Base-by-base conservation (phyloP, 495 filamentous ascomycete genomes). In the Parachaetomium inaequale region DNA sequence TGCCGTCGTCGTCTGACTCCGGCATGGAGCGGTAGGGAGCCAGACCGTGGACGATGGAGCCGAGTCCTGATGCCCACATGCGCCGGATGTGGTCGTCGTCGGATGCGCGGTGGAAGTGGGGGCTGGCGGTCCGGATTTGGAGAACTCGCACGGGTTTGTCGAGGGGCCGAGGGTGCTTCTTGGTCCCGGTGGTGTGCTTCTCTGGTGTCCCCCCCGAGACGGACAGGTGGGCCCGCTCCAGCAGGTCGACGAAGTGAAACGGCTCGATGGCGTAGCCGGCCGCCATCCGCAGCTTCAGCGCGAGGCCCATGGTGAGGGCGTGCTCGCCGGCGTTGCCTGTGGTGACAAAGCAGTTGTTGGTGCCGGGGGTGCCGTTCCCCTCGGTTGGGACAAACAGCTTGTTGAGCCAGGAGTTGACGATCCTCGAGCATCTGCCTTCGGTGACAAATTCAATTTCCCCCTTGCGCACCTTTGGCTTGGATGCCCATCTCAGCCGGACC, bases 281-380 rank as follows among this genome's bases (percentile, higher is more conserved):
- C 4, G 70, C 72, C 55, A 65, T 23, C 26, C 63, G 34, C 47
- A 70, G 47, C 58, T 64, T 71, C 12, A 67, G 32, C 0, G 66
- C 72, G 40, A 74, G 32, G 11, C 32, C 52, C 68, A 74, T 69
- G 19, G 68, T 69, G 68, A 74, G 69, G 54, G 70, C 70, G 55
- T 74, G 72, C 43, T 74, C 72, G 25, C 72, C 72, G 4, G 72
- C 70, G 49, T 74, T 74, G 19, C 68, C 72, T 15, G 72, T 74
- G 0, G 61, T 58, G 25, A 74, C 46, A 2, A 69, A 42, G 21
- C 29, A 25, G 40, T 17, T 34, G 21, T 43, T 19, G 10, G 31
- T 31, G 7, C 26, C 32, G 26, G 25, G 15, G 36, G 25, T 6
- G 0, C 8, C 15, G 4, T 25, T 17, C 31, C 3, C 4, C 7